These are phyloP conservation scores for Tolypocladium nubicola DNA, from an alignment of 2,329 filamentous ascomycete genomes.

Conservation along the genomic window DNA sequence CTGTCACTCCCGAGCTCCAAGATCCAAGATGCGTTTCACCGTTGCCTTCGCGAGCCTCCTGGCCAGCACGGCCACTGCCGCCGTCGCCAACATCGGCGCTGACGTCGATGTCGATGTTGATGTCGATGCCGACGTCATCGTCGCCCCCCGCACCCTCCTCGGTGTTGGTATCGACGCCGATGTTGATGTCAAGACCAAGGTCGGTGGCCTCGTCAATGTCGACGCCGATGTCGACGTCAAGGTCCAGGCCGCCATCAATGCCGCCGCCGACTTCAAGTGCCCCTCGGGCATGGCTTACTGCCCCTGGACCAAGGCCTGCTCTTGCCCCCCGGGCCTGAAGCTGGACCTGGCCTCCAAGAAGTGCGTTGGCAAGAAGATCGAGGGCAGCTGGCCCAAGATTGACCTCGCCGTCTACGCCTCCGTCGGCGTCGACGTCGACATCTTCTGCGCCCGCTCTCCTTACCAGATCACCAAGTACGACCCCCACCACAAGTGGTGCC, in stretches of 20 bases:
- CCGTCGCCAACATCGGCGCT: not conserved
- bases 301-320: slow-evolving; percentile 28
- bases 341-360: slow-evolving; percentile 19
- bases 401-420: slow-evolving; percentile 12
- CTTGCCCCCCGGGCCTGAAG: slow-evolving; percentile 30
- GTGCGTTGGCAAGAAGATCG: slow-evolving; percentile 16
- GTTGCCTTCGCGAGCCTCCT: slow-evolving; percentile 16
- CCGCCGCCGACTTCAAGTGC: slow-evolving; percentile 16
- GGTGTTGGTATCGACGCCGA: slow-evolving; percentile 3
- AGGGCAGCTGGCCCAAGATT: slow-evolving; percentile 23
- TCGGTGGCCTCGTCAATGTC: slow-evolving; percentile 6
- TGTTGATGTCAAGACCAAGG: slow-evolving; percentile 1
- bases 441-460: slow-evolving; percentile 24
- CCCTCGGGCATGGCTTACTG: slow-evolving; percentile 24
- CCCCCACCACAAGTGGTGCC: slow-evolving; percentile 22
- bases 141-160: slow-evolving; percentile 1
- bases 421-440: slow-evolving; percentile 15
- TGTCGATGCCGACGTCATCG: slow-evolving; percentile 6
- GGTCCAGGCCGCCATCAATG: slow-evolving; percentile 10
- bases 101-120: slow-evolving; percentile 7
- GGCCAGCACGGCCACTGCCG: slow-evolving; percentile 10
- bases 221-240: slow-evolving; percentile 4
- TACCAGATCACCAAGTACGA: slow-evolving; percentile 23
- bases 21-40: slow-evolving; percentile 19
- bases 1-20: not conserved